These are phyloP conservation scores for Cephalotrichum gorgonifer DNA, from an alignment of 2,329 filamentous ascomycete species.

Conservation along the genomic window DNA sequence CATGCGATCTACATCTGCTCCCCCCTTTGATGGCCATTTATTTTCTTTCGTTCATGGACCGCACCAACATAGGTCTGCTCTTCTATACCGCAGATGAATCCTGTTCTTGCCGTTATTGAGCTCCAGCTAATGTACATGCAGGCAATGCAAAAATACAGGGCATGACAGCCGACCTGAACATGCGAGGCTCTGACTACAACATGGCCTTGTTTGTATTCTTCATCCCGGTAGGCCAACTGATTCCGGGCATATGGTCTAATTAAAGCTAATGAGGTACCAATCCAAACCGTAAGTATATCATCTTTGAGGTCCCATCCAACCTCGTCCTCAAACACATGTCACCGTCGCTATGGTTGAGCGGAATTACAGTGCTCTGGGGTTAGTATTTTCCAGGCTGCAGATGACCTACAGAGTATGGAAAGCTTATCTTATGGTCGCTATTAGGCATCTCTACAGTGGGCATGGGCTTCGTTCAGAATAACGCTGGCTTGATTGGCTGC, in stretches of 20 bases:
- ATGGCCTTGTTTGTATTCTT: constrained; percentile 53
- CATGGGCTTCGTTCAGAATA: constrained; percentile 37
- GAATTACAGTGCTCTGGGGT: constrained; percentile 43
- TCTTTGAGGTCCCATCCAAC: constrained; percentile 56
- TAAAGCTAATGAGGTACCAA: constrained; percentile 22
- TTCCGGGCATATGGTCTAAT: neutral
- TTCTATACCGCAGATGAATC: neutral
- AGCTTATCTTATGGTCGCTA: constrained; percentile 24
- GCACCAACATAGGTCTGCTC: constrained; percentile 25
- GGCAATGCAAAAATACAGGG: constrained; percentile 50
- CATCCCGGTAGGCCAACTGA: constrained; percentile 33
- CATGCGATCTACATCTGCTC: constrained; percentile 29
- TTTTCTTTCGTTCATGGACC: constrained; percentile 40
- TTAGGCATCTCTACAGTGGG: constrained; percentile 34
- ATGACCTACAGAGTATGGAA: neutral
- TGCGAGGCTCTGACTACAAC: constrained; percentile 45
- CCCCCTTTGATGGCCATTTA: constrained; percentile 43
- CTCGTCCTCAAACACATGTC: constrained; percentile 52
- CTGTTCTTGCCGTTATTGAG: neutral
- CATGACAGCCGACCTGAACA: constrained; percentile 22
- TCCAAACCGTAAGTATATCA: constrained; percentile 35
- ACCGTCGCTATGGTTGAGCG: constrained; percentile 55
- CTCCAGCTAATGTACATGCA: neutral
- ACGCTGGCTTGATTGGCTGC: constrained; percentile 30
- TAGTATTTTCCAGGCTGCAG: constrained; percentile 43